These are phyloP conservation scores for Amylostereum chailletii DNA, from an alignment of 1,284 basidiomycete genomes.

Conservation along the genomic window DNA sequence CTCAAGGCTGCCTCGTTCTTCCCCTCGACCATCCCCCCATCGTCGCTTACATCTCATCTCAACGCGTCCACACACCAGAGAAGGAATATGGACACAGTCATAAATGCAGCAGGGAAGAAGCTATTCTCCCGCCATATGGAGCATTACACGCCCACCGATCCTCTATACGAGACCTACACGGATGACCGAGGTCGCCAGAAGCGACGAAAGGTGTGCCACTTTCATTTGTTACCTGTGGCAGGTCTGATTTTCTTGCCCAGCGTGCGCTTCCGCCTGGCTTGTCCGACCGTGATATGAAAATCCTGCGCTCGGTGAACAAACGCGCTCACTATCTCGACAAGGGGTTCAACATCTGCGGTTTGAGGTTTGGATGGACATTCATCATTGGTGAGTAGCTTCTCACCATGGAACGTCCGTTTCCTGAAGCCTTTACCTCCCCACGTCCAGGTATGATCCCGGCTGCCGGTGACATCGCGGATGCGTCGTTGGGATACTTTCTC, in stretches of 20 bases:
- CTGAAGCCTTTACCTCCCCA: not conserved
- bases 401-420: not conserved
- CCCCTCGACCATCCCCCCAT: too few species aligned
- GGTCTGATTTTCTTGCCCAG: conserved; percentile 26
- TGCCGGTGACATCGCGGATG: conserved; percentile 61
- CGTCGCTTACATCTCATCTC: too few species aligned
- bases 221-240: not conserved
- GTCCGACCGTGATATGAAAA: conserved; percentile 67
- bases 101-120: conserved; percentile 36
- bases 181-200: conserved; percentile 60
- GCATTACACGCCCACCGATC: conserved; percentile 66
- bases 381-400: conserved; percentile 44
- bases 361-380: conserved; percentile 86
- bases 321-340: conserved; percentile 91
- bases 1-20: too few species aligned
- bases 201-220: conserved; percentile 54
- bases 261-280: conserved; percentile 72
- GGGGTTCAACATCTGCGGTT: conserved; percentile 75
- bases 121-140: conserved; percentile 58
- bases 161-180: conserved; percentile 70
- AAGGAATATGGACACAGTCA: not conserved
- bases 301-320: conserved; percentile 66
- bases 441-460: conserved; percentile 59
- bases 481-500: conserved; percentile 66
- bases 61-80: too few species aligned